Evolutionary conservation across 768 basidiomycete species (phyloP), one percentile per base, ranked within the genome.

Genomic region (Mycena rosella): DNA sequence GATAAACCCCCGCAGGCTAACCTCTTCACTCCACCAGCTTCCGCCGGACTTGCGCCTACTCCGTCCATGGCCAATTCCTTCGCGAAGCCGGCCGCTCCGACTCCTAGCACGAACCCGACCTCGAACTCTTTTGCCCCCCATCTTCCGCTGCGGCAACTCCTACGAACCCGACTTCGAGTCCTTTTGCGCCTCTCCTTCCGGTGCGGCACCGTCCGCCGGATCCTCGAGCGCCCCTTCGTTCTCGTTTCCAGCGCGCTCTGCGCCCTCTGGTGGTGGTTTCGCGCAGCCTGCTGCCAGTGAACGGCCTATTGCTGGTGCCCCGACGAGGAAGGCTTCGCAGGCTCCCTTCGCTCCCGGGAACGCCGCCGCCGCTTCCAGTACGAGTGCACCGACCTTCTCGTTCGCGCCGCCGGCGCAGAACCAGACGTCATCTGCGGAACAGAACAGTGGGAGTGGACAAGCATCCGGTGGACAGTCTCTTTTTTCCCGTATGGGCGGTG

Each of bases 401-500:
- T 63, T 68, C 38, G 56, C 67, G 20, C 55, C 56, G 20, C 64
- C 49, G 17, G 49, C 60, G 15, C 60, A 68, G 44, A 67, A 62
- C 32, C 24, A 52, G 10, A n/a, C 57, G 20, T 42, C 49, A 13
- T n/a, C 56, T 20, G 48, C 26, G 15, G 36, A 15, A n/a, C 62
- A 40, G 38, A 40, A 18, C n/a, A n/a, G n/a, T 38, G 34, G 27
- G 18, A 3, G 27, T 27, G 27, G 13, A 5, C 30, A n/a, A 22
- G 20, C 30, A n/a, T 1, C 32, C 13, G 24, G 59, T 40, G 70
- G 72, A 15, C 60, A 60, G 53, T 73, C 74, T 18, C 68, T 78
- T 15, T 36, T 77, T 55, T 74, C 77, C 38, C 70, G 76, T 27
- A 45, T 75, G 29, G 73, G 70, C 14, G 69, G 72, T 63, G 42